Evolutionary conservation across 495 filamentous ascomycete species (phyloP), one percentile per base, ranked within the genome.

Genomic region (Jackrogersella minutella): DNA sequence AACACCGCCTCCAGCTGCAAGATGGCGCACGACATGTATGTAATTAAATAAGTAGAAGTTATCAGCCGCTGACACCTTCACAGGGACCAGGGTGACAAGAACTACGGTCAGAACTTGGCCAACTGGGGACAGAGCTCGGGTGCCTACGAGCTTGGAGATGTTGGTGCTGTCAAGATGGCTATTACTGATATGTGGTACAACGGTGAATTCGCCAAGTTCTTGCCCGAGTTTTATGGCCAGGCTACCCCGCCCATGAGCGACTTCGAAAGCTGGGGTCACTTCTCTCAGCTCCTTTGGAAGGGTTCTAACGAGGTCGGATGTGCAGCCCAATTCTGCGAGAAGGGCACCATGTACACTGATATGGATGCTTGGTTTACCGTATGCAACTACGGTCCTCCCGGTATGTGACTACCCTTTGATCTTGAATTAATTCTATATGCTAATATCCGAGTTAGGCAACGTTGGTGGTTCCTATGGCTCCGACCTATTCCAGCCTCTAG

Each of bases 251-350:
- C 84, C 72, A 88, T 87, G 84, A 62, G 71, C 66, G 74, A 83
- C 75, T 91, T 93, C 76, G 80, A 88, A 31, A 56, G 72, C 30
- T 95, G 89, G 87, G 92, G 93, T 58, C 94, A 99, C 77, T 91
- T 91, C 82, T 86, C 90, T n/a, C 92, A 97, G 81, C 82, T 97
- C 21, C 85, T 98, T 34, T 99, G 95, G 95, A 87, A 88, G 74
- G 73, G 34, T 5, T 89, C 90, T 50, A 86, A 77, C 13, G 71
- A 83, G 33, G 81, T 98, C 34, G 95, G 92, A 63, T 99, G 95
- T 76, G 84, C 82, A 51, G 85, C 87, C 28, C 76, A 85, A 70
- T 81, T 80, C 70, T 82, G 81, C 72, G 60, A 73, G 2, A 47
- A 78, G 10, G 77, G 85, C 13, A 82, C 85, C 54, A 77, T 85